Percentiles rank a stretch among this genome's conserved stretches.
These are phyloP conservation scores for Udeniomyces megalosporus DNA, from an alignment of 768 basidiomycete genomes.

Conservation along the genomic window DNA sequence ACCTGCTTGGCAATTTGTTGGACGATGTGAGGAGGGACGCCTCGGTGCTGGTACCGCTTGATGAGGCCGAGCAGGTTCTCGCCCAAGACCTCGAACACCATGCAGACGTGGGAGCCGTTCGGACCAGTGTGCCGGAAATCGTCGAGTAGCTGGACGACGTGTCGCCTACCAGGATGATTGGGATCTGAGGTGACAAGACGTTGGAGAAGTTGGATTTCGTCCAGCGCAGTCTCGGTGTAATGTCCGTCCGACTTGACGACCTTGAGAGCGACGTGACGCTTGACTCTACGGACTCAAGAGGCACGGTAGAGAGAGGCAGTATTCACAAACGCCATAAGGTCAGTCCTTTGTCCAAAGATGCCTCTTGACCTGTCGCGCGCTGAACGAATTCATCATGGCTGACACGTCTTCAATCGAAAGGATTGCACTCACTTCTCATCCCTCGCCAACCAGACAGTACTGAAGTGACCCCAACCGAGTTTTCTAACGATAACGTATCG, in stretches of 20 bases:
- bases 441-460: conserved; percentile 33
- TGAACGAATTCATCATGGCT: no score
- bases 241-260: conserved; percentile 94
- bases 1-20: conserved; percentile 96
- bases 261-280: conserved; percentile 94
- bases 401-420: no score
- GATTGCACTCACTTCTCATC: conserved; percentile 30
- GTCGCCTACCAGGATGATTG: conserved; percentile 73
- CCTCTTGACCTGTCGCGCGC: no score
- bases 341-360: no score
- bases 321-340: not conserved
- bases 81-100: conserved; percentile 97
- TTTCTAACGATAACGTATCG: conserved; percentile 79
- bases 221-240: conserved; percentile 94
- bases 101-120: conserved; percentile 94
- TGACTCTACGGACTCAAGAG: conserved; percentile 41
- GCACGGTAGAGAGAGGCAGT: not conserved
- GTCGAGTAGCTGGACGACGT: conserved; percentile 94
- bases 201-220: conserved; percentile 96
- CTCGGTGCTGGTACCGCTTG: conserved; percentile 95
- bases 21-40: conserved; percentile 81
- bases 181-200: conserved; percentile 72
- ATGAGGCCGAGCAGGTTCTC: conserved; percentile 89
- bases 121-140: conserved; percentile 94
- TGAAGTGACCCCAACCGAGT: conserved; percentile 94